A percentile compares a stretch with the other conserved stretches of the same genome.
These are phyloP conservation scores for Microcyclospora pomicola DNA, from an alignment of 2,329 filamentous ascomycete species.

Conservation along the genomic window DNA sequence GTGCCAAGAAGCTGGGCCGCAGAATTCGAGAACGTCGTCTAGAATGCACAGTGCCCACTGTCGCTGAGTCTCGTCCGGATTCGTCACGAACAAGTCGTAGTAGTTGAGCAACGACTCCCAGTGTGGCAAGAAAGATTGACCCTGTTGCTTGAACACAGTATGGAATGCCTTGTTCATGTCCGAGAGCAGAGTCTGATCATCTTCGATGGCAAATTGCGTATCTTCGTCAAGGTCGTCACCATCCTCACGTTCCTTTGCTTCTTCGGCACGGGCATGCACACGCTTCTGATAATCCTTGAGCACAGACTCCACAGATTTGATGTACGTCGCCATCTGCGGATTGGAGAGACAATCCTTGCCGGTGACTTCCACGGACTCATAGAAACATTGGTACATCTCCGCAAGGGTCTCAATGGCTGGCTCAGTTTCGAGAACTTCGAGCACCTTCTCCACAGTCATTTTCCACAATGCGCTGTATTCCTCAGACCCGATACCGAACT, in stretches of 20 bases:
- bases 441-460: slow-evolving; percentile 72
- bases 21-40: slow-evolving; percentile 96
- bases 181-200: slow-evolving; percentile 88
- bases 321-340: slow-evolving; percentile 74
- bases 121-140: slow-evolving; percentile 64
- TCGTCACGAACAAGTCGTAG: slow-evolving; percentile 74
- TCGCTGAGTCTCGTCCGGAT: slow-evolving; percentile 78
- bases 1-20: slow-evolving; percentile 71
- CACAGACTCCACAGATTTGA: slow-evolving; percentile 70
- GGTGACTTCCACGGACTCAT: slow-evolving; percentile 90
- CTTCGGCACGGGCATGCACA: slow-evolving; percentile 69
- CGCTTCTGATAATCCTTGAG: slow-evolving; percentile 87
- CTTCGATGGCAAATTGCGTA: slow-evolving; percentile 78
- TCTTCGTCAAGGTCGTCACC: slow-evolving; percentile 66
- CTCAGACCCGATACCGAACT: slow-evolving; percentile 65
- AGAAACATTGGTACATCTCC: slow-evolving; percentile 99
- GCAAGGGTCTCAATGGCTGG: slow-evolving; percentile 91
- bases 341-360: slow-evolving; percentile 68
- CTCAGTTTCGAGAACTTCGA: slow-evolving; percentile 86
- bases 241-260: slow-evolving; percentile 68
- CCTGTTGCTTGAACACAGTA: slow-evolving; percentile 96
- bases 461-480: slow-evolving; percentile 75
- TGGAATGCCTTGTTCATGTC: slow-evolving; percentile 99
- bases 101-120: slow-evolving; percentile 80
- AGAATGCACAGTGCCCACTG: slow-evolving; percentile 99